These are phyloP conservation scores for Paecilomyces formosus DNA, from an alignment of 2,329 filamentous ascomycete species.

Conservation along the genomic window DNA sequence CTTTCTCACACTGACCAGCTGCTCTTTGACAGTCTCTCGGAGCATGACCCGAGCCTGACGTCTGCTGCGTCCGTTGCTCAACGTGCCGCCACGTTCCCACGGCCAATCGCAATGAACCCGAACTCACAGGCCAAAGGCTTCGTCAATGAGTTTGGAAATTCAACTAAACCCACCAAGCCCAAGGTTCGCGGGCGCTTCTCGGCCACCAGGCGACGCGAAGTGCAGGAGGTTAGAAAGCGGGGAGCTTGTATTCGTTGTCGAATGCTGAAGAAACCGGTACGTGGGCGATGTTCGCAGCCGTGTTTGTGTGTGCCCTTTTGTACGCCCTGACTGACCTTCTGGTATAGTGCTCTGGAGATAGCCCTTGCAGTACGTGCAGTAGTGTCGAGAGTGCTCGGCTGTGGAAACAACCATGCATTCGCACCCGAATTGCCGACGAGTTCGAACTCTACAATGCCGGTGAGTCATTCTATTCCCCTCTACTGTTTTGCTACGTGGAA, in stretches of 20 bases:
- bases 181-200: conserved; percentile 51
- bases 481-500: neutral
- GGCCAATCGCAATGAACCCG: conserved; percentile 37
- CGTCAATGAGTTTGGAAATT: conserved; percentile 33
- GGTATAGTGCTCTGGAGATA: conserved; percentile 49
- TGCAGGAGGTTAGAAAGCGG: conserved; percentile 52
- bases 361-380: conserved; percentile 51
- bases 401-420: conserved; percentile 54
- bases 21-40: conserved; percentile 31
- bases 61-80: conserved; percentile 31
- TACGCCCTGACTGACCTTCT: conserved; percentile 1
- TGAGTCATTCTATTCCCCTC: conserved; percentile 10
- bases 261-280: conserved; percentile 55
- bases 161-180: conserved; percentile 34
- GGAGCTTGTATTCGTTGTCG: conserved; percentile 57
- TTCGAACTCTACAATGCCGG: conserved; percentile 51
- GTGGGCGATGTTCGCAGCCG: conserved; percentile 2
- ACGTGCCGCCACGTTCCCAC: conserved; percentile 30
- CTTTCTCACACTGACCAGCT: conserved; percentile 32
- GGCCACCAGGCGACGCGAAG: conserved; percentile 50
- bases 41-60: conserved; percentile 31
- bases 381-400: conserved; percentile 54
- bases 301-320: neutral
- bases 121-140: conserved; percentile 32
- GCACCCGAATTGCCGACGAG: conserved; percentile 51